Conservation (phyloP, 306 rosid species). For the Sphenostylis stenocarpa region DNA sequence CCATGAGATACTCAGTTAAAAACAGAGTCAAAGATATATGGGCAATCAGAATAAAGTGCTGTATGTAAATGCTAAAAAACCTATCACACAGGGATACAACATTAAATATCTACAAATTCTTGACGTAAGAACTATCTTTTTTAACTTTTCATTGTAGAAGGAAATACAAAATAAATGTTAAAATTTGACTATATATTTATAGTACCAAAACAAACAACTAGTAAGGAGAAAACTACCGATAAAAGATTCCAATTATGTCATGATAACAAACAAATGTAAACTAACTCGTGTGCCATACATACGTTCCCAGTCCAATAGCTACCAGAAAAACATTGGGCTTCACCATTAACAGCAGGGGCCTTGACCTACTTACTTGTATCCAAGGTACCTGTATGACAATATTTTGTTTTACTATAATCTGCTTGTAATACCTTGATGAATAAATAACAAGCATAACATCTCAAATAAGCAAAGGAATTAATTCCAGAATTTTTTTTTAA, state of each 20-base stretch:
- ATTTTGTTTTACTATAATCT: conserved; percentile 22
- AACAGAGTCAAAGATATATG: conserved; percentile 11
- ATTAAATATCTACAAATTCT: conserved; percentile 19
- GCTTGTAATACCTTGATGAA: conserved; percentile 5
- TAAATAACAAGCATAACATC: background rate
- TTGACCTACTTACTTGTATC: conserved; percentile 93
- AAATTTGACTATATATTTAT: background rate
- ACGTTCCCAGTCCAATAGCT: conserved; percentile 92
- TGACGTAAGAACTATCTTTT: background rate
- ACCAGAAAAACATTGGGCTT: conserved; percentile 76
- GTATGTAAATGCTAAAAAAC: conserved; percentile 3
- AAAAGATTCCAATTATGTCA: conserved; percentile 1
- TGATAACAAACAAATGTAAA: conserved; percentile 21
- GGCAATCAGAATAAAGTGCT: conserved; percentile 4
- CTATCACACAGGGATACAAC: background rate
- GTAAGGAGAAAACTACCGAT: background rate
- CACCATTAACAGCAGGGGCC: conserved; percentile 76
- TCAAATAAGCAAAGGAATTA: background rate
- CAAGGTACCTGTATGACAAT: conserved; percentile 81
- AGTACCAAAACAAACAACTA: conserved; percentile 9
- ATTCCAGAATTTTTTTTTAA: background rate
- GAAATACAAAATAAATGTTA: background rate
- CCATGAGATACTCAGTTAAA: background rate
- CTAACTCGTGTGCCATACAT: conserved; percentile 32
- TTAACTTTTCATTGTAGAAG: conserved; percentile 3